phyloP scores from a whole-genome alignment of 148 eudicot genomes.

The Chenopodium formosanum region DNA sequence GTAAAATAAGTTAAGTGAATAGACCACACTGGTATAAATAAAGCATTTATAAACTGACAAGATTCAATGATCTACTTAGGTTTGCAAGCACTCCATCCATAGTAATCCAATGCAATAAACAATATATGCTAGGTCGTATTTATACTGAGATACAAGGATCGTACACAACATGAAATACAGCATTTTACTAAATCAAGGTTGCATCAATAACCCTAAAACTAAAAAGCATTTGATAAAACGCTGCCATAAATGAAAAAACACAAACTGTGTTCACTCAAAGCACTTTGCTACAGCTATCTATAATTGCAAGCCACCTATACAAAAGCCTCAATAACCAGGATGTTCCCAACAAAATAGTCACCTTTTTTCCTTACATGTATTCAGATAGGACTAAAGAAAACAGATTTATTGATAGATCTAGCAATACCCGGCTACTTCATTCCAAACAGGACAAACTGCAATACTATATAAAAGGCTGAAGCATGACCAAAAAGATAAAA shows the following conservation, averaged over 20 bases:
- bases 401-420: background rate
- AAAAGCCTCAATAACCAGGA: background rate
- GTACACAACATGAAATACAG: background rate
- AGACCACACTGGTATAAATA: background rate
- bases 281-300: background rate
- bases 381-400: background rate
- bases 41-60: background rate
- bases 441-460: background rate
- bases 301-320: no score
- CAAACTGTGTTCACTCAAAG: background rate
- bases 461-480: background rate
- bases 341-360: background rate
- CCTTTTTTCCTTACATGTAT: background rate
- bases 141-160: background rate
- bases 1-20: background rate
- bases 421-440: background rate
- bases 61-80: no score
- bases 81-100: constrained; percentile 1
- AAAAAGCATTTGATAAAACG: background rate
- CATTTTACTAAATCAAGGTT: background rate
- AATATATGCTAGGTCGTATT: background rate
- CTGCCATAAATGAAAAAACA: background rate
- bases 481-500: background rate
- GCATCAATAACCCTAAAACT: background rate
- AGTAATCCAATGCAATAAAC: background rate